These are phyloP conservation scores for Aegilops speltoides DNA, from an alignment of 176 grass and related monocot genomes.

Conservation along the genomic window DNA sequence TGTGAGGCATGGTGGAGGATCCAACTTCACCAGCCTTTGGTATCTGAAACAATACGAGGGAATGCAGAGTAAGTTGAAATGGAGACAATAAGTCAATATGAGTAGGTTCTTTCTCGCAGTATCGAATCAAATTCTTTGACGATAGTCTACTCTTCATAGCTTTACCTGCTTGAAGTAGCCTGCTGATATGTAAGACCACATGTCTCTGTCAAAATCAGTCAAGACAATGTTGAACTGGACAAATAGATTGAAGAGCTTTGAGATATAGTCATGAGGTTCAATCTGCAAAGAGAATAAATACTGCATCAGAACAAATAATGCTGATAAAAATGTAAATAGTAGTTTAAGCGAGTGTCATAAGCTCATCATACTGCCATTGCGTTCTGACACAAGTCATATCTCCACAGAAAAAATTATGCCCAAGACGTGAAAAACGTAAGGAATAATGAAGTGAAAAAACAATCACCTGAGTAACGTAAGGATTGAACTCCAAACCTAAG, in stretches of 20 bases:
- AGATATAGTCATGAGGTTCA: conserved; percentile 95
- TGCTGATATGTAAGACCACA: conserved; percentile 91
- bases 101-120: not conserved
- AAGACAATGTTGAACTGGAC: conserved; percentile 91
- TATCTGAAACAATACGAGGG: conserved; percentile 49
- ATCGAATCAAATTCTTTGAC: not conserved
- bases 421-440: not conserved
- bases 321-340: not conserved
- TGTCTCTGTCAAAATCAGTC: conserved; percentile 86
- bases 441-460: conserved; percentile 3
- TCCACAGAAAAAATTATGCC: not conserved
- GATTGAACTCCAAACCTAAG: conserved; percentile 83
- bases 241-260: conserved; percentile 85
- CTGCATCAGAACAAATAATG: conserved; percentile 25
- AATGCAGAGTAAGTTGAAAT: conserved; percentile 20
- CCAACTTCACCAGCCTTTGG: conserved; percentile 91
- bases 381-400: not conserved
- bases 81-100: not conserved
- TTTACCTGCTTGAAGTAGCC: conserved; percentile 98
- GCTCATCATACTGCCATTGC: not conserved
- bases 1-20: conserved; percentile 99
- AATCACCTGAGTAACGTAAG: conserved; percentile 89
- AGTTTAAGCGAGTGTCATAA: not conserved
- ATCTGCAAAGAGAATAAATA: conserved; percentile 58
- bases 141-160: not conserved